Evolutionary conservation across 768 basidiomycete species (phyloP), one percentile per base, ranked within the genome.

Genomic region (Boletus insuetus): DNA sequence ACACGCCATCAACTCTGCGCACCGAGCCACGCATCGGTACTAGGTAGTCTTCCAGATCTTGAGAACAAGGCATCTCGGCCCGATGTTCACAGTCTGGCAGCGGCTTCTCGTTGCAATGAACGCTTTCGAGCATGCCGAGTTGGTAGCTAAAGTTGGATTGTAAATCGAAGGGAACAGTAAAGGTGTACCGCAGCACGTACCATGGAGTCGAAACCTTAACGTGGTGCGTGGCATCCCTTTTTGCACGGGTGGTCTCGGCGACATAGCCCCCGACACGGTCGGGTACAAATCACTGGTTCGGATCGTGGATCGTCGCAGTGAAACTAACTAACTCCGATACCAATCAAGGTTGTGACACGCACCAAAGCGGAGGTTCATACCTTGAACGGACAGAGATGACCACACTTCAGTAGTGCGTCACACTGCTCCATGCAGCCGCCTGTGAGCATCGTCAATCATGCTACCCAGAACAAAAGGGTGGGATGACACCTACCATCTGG

Each of bases 361-460:
- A 34, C 32, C 12, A 2, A 13, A 13, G 32, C 6, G 13, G 32
- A 35, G 14, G 2, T 50, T 14, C 68, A 42, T 65, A 84, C 85
- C 69, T 82, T 82, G 56, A 76, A 84, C 0, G 83, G 82, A 62
- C 87, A 89, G 5, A 75, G 68, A 62, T 89, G 87, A 3, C 87
- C 87, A 59, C 87, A 89, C 20, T 70, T 66, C 29, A 89, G 69
- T 16, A 75, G 71, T 10, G 72, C 69, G 32, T 77, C 75, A 54
- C 87, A 89, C 5, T 79, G 74, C n/a, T 69, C 70, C 49, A 86
- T 68, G 64, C 87, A 89, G 3, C 87, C 86, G 26, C 86, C 86
- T 82, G 51, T 22, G 35, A n/a, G 22, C 6, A 3, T 35, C 19
- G 6, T 54, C 4, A 46, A 35, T 19, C 6, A 38, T 12, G 20